These are phyloP conservation scores for Tetratostichococcus sp. DNA, from an alignment of 139 green algal species.

Conservation along the genomic window DNA sequence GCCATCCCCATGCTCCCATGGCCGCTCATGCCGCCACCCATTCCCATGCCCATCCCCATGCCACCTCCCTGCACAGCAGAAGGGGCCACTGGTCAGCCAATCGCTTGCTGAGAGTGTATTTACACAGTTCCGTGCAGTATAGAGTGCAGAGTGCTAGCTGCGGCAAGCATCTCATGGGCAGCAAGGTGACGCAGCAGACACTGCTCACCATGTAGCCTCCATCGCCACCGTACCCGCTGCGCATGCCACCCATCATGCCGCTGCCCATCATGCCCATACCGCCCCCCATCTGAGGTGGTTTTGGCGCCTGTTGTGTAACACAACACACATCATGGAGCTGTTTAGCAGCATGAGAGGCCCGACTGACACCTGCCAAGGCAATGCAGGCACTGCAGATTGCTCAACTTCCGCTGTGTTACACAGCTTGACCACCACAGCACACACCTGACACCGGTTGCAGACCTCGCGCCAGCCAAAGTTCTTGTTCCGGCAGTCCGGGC, in stretches of 20 bases:
- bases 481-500: slow-evolving; percentile 37
- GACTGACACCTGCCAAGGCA: no score
- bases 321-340: neutral
- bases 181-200: slow-evolving; percentile 30
- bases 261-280: slow-evolving; percentile 17
- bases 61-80: slow-evolving; percentile 7
- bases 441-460: slow-evolving; percentile 39
- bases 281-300: neutral
- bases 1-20: slow-evolving; percentile 16
- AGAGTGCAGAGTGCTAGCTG: no score
- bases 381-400: neutral
- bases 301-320: neutral
- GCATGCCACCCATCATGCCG: slow-evolving; percentile 15
- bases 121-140: no score
- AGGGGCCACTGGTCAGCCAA: no score
- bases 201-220: slow-evolving; percentile 6
- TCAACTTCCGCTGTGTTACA: neutral
- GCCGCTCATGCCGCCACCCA: slow-evolving; percentile 26
- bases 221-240: neutral
- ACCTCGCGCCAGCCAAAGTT: slow-evolving; percentile 46
- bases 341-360: neutral
- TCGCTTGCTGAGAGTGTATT: no score
- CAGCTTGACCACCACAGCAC: neutral
- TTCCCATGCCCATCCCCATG: slow-evolving; percentile 33
- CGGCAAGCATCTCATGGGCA: no score